Base-by-base conservation (phyloP, 1,284 basidiomycete species). In the Pisolithus thermaeus region DNA sequence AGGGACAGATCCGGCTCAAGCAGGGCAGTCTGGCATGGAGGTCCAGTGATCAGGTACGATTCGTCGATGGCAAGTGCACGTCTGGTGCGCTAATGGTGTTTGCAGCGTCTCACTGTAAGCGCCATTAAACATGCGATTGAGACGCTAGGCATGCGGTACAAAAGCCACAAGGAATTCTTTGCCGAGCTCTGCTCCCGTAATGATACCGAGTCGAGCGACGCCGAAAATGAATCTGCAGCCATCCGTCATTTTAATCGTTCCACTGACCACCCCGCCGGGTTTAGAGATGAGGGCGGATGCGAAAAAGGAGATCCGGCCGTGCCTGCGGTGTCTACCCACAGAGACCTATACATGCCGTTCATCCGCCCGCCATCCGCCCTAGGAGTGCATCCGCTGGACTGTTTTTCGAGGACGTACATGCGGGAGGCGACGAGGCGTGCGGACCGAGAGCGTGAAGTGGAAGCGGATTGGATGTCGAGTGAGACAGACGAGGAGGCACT, bases 1-100 rank as follows among this genome's bases (percentile, higher is more conserved):
- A 85, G 57, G 76, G 81, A 54, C 83, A 84, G 55, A 64, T 70
- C 46, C 64, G 67, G 28, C 61, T 81, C 57, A 86, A 84, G 64
- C 67, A 70, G 37, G 74, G 75, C 30, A 77, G 76, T 38, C 84
- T 78, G 58, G 80, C 73, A 3, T 88, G 84, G 82, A 43, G 54
- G 48, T 52, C 52, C 0, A 51, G 62, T 6, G 56, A 64, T 30
- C 62, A 62, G 50, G 62, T 64, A 40, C 12, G 12, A 12, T 16
- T 35, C 5, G 12, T 35, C 32, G 12, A 35, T 35, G 12, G 25
- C 32, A 9, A 35, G 32, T 35, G 32, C 16, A 14, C 12, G 32
- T 35, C 11, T 35, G 32, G 12, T 14, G 6, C 16, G 32, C 32
- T 52, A 35, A 37, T 49, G 46, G 23, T 47, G 16, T 51, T 36